These are phyloP conservation scores for Dactylellina haptotyla DNA, from an alignment of 2,329 filamentous ascomycete species.

Conservation along the genomic window DNA sequence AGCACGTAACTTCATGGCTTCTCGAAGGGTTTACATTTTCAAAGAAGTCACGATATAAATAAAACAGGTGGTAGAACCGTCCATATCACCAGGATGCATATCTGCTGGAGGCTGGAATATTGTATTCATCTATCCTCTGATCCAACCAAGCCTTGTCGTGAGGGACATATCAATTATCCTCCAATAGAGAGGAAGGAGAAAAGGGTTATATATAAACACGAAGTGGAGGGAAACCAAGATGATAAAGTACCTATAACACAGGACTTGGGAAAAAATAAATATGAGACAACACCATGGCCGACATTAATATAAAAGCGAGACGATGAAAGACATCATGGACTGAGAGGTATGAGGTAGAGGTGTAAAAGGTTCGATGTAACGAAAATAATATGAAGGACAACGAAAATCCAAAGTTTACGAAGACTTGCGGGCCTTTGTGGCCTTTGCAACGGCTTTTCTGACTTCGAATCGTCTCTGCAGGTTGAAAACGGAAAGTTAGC, in stretches of 20 bases:
- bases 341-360: conserved; percentile 37
- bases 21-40: too few relatives aligned
- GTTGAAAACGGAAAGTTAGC: background rate
- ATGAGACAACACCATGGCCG: conserved; percentile 48
- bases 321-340: conserved; percentile 33
- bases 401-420: conserved; percentile 59
- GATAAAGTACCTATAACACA: conserved; percentile 52
- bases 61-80: too few relatives aligned
- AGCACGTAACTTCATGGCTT: too few relatives aligned
- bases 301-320: conserved; percentile 50
- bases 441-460: conserved; percentile 93
- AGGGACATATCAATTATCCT: conserved; percentile 40
- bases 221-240: conserved; percentile 46
- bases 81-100: too few relatives aligned
- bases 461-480: conserved; percentile 86
- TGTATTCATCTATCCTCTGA: conserved; percentile 29
- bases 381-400: background rate
- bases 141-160: conserved; percentile 28
- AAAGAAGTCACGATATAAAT: too few relatives aligned
- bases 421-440: conserved; percentile 83
- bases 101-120: conserved; percentile 2
- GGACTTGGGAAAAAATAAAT: conserved; percentile 42
- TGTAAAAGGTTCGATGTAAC: conserved; percentile 14
- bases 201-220: conserved; percentile 53
- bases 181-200: conserved; percentile 26